Evolutionary conservation across 2,329 filamentous ascomycete genomes (phyloP), one percentile per base, ranked within the genome.

Genomic region (Talaromyces rugulosus): DNA sequence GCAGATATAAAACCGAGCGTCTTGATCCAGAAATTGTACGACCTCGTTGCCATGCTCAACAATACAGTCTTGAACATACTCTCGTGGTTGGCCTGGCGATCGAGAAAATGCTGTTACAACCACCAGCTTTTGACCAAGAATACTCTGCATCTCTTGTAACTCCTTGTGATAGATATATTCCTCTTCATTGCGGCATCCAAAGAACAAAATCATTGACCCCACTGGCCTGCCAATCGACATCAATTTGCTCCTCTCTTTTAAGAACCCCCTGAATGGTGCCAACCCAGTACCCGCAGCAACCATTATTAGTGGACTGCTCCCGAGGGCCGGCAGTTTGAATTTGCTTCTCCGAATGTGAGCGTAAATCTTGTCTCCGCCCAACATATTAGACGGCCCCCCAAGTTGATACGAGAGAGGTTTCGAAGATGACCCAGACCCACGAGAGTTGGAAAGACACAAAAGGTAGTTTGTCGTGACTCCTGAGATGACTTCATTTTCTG

Each of bases 391-490:
- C 18, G 93, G 94, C 2, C 93, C 93, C 53, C 79, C 31, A 33
- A 33, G 31, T 33, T 33, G 8, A 9, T 33, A 33, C 11, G 31
- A 33, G 1, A 9, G 31, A 33, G 31, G 3, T 83, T 56, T 92
- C 89, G 63, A 88, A 89, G 52, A 9, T 33, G 6, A 9, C 31
- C 7, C 8, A 33, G 31, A 33, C 31, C 11, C 31, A 33, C 8
- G 66, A 61, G 52, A 66, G 65, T 9, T 52, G 11, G 67, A 67
- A n/a, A 71, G 62, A 27, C 92, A 92, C 60, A 96, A 80, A 31
- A 98, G 86, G 71, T 97, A 97, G 80, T 97, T 97, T 62, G 94
- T 96, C 14, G 93, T 89, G 58, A 97, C 91, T 70, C 94, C 94
- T 71, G 91, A 91, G 78, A 97, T 89, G 58, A 94, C 87, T 30